Evolutionary conservation across 1,139 yeast species (phyloP).

Genomic region (Saccharomycopsis crataegensis): DNA sequence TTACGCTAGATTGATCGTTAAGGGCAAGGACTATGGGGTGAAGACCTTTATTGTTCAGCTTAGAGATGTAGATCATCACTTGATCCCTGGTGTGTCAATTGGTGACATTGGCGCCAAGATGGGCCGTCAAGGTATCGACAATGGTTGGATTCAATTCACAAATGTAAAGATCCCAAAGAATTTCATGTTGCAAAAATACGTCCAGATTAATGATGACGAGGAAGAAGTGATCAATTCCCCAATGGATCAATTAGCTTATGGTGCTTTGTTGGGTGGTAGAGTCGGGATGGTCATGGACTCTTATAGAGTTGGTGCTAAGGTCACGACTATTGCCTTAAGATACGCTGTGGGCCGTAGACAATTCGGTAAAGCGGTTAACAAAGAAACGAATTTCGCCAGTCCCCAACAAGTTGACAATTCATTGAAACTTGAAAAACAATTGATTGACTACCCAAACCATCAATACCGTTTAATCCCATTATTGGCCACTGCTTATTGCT

Average conservation of each 20-base stretch:
- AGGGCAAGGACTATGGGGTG: slow-evolving; percentile 83
- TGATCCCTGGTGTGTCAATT: slow-evolving; percentile 70
- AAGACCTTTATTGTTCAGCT: slow-evolving; percentile 86
- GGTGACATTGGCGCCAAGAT: slow-evolving; percentile 93
- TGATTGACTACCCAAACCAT: slow-evolving; percentile 78
- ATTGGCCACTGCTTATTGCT: slow-evolving; percentile 71
- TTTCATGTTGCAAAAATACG: slow-evolving; percentile 75
- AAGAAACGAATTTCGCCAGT: slow-evolving; percentile 6
- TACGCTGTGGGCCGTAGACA: slow-evolving; percentile 89
- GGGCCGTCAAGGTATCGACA: slow-evolving; percentile 80
- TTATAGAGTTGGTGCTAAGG: slow-evolving; percentile 71
- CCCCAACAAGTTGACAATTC: slow-evolving; percentile 1
- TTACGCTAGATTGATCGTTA: slow-evolving; percentile 75
- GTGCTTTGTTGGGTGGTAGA: slow-evolving; percentile 83
- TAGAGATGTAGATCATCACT: slow-evolving; percentile 61
- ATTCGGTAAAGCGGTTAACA: slow-evolving; percentile 39
- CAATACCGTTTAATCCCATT: slow-evolving; percentile 80
- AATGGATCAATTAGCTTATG: slow-evolving; percentile 77
- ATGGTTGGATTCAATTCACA: slow-evolving; percentile 90
- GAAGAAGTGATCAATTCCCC: slow-evolving; percentile 64
- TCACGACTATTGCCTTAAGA: slow-evolving; percentile 76
- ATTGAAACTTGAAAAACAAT: slow-evolving; percentile 43
- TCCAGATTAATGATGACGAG: slow-evolving; percentile 66
- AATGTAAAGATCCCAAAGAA: slow-evolving; percentile 77
- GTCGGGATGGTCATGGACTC: slow-evolving; percentile 86